phyloP scores from a whole-genome alignment of 192 early-diverging fungal species.

The Funneliformis mosseae region DNA sequence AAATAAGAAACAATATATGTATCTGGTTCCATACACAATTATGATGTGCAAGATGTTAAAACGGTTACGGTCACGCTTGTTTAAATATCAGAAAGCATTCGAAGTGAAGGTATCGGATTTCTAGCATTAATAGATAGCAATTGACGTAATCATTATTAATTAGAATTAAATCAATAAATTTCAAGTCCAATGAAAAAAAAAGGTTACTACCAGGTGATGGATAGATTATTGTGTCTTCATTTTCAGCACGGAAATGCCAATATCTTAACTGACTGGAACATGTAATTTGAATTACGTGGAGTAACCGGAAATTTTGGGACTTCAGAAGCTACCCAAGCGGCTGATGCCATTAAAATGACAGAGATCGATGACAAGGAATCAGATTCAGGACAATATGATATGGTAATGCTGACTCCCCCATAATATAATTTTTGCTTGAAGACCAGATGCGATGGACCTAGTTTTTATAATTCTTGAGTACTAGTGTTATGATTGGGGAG shows the following conservation, averaged over 20 bases:
- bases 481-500: neutral
- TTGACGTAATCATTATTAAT: slow-evolving; percentile 39
- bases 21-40: slow-evolving; percentile 97
- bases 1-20: slow-evolving; percentile 94
- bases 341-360: too few relatives aligned
- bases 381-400: too few relatives aligned
- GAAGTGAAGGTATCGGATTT: slow-evolving; percentile 70
- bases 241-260: slow-evolving; percentile 89
- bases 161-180: neutral
- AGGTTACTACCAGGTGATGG: slow-evolving; percentile 74
- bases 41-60: slow-evolving; percentile 88
- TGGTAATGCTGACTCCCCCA: slow-evolving; percentile 45
- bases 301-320: too few relatives aligned
- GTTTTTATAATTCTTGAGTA: neutral
- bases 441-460: neutral
- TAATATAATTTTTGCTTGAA: slow-evolving; percentile 40
- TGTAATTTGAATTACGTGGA: slow-evolving; percentile 50
- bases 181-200: too few relatives aligned
- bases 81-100: slow-evolving; percentile 81
- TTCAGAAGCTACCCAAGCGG: too few relatives aligned
- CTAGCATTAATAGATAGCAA: slow-evolving; percentile 93
- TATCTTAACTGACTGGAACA: slow-evolving; percentile 92
- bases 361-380: too few relatives aligned
- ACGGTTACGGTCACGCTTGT: slow-evolving; percentile 93
- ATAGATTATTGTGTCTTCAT: slow-evolving; percentile 87